A percentile compares a stretch with the other conserved stretches of the same genome.
These are phyloP conservation scores for Thelonectria discophora DNA, from an alignment of 2,329 filamentous ascomycete species.

Conservation along the genomic window DNA sequence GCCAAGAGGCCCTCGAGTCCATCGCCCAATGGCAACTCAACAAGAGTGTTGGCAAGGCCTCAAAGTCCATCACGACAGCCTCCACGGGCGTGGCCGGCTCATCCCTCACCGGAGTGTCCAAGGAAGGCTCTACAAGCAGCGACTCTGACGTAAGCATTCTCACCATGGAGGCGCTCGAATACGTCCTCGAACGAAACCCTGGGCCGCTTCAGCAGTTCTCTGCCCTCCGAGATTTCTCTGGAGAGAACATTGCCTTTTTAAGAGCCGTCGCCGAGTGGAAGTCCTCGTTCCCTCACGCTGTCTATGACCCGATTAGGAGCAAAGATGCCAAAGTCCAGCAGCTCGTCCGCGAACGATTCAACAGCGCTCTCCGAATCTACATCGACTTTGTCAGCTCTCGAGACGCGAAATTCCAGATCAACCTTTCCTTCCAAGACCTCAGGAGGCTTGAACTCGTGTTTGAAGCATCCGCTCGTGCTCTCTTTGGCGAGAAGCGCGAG, in stretches of 20 bases:
- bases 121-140: neutral
- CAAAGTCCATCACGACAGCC: neutral
- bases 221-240: conserved; percentile 71
- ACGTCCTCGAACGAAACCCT: conserved; percentile 65
- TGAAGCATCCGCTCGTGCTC: conserved; percentile 56
- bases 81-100: neutral
- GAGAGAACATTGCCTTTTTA: conserved; percentile 75
- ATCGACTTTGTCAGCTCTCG: conserved; percentile 65
- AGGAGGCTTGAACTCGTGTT: conserved; percentile 64
- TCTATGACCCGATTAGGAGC: neutral
- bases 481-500: conserved; percentile 48
- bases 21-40: conserved; percentile 18
- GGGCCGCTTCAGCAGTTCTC: conserved; percentile 69
- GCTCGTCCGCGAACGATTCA: conserved; percentile 57
- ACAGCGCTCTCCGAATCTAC: conserved; percentile 68
- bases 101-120: neutral
- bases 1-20: conserved; percentile 40
- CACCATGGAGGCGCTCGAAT: conserved; percentile 69
- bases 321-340: neutral
- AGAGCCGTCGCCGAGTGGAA: conserved; percentile 67
- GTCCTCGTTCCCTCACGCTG: conserved; percentile 36
- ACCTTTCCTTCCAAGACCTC: conserved; percentile 65
- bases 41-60: neutral
- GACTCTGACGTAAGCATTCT: neutral
- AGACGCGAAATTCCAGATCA: conserved; percentile 71